phyloP scores from a whole-genome alignment of 495 filamentous ascomycete species.

The Aspergillus hancockii region DNA sequence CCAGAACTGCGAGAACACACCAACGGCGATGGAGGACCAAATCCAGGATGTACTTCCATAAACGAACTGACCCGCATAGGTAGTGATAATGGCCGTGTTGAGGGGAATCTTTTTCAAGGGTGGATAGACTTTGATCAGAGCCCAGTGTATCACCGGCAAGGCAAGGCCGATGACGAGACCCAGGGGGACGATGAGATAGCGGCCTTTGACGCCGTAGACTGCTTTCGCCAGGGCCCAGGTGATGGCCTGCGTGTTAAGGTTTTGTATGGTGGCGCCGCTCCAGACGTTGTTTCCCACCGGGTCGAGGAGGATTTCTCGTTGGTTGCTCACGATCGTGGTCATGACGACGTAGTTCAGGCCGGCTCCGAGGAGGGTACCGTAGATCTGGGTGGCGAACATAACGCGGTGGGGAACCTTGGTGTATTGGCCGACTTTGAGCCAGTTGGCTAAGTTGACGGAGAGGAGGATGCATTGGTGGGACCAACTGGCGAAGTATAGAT shows the following conservation, averaged over 20 bases:
- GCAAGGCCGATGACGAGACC: conserved; percentile 46
- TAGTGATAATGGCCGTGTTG: not conserved
- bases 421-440: conserved; percentile 42
- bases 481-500: conserved; percentile 46
- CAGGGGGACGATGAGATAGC: conserved; percentile 48
- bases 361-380: conserved; percentile 47
- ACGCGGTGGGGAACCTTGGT: conserved; percentile 48
- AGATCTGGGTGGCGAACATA: conserved; percentile 48
- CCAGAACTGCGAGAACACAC: conserved; percentile 54
- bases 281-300: conserved; percentile 46
- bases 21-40: conserved; percentile 30
- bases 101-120: not conserved
- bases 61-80: not conserved
- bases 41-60: conserved; percentile 24
- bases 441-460: conserved; percentile 37
- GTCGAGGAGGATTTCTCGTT: conserved; percentile 35
- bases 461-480: conserved; percentile 38
- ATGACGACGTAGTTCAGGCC: conserved; percentile 52
- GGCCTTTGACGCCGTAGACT: conserved; percentile 31
- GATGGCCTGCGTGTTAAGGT: conserved; percentile 38
- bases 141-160: conserved; percentile 40
- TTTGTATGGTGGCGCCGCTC: conserved; percentile 50
- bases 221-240: conserved; percentile 46
- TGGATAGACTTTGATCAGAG: conserved; percentile 35
- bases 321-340: conserved; percentile 41